phyloP scores from a whole-genome alignment of 2,329 filamentous ascomycete species.

The Blumeria graminis region DNA sequence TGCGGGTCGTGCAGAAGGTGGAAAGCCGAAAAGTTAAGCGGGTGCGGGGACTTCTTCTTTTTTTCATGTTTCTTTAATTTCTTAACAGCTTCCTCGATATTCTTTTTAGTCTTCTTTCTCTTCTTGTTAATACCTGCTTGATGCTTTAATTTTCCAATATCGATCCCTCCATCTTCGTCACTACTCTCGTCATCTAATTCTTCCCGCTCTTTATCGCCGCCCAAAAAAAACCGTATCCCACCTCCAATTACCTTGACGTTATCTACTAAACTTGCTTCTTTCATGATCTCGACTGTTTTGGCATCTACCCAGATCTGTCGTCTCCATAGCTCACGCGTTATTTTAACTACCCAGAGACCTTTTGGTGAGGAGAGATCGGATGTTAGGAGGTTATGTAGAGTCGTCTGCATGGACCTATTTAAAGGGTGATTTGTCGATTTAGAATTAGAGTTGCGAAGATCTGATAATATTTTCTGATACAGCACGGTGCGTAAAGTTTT shows the following conservation, averaged over 20 bases:
- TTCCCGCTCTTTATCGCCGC: slow-evolving; percentile 86
- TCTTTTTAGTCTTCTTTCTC: slow-evolving; percentile 62
- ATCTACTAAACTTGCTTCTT: slow-evolving; percentile 66
- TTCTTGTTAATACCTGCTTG: slow-evolving; percentile 91
- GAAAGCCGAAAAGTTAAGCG: slow-evolving; percentile 85
- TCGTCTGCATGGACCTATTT: slow-evolving; percentile 80
- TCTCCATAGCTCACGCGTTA: slow-evolving; percentile 90
- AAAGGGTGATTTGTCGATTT: slow-evolving; percentile 78
- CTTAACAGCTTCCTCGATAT: slow-evolving; percentile 57
- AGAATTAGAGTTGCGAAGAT: slow-evolving; percentile 67
- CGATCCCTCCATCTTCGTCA: slow-evolving; percentile 58
- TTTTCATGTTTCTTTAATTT: slow-evolving; percentile 62
- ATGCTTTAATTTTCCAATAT: slow-evolving; percentile 63
- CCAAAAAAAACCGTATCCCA: slow-evolving; percentile 82
- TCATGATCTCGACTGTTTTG: slow-evolving; percentile 94
- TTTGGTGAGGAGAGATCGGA: slow-evolving; percentile 67
- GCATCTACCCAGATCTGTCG: slow-evolving; percentile 88
- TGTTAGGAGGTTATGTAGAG: slow-evolving; percentile 75
- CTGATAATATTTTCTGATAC: slow-evolving; percentile 77
- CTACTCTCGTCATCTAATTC: slow-evolving; percentile 76
- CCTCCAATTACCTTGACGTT: slow-evolving; percentile 83
- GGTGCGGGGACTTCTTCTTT: slow-evolving; percentile 70
- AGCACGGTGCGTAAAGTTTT: slow-evolving; percentile 68
- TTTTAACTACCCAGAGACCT: slow-evolving; percentile 84
- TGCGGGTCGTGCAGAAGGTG: slow-evolving; percentile 89